Conservation (phyloP, 768 basidiomycete species). For the Agaricus bisporus region DNA sequence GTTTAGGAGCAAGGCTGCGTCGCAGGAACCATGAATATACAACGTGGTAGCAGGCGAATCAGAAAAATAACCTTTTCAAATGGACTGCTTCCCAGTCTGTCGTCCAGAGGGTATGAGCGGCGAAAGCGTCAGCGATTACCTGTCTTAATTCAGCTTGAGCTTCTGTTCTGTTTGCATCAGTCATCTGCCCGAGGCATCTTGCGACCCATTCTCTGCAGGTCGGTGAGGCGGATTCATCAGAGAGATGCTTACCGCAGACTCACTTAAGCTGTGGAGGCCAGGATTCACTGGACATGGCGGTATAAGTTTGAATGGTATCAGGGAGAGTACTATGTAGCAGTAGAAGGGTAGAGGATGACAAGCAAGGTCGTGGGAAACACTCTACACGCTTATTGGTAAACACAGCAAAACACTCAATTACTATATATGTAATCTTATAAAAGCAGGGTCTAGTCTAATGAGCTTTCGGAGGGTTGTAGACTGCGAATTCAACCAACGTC, state of each 20-base stretch:
- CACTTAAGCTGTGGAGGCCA: constrained; percentile 82
- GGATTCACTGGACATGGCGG: constrained; percentile 65
- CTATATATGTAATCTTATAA: constrained; percentile 17
- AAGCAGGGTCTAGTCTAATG: constrained; percentile 35
- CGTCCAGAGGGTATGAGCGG: constrained; percentile 79
- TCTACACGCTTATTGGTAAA: no score
- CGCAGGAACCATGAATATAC: neutral
- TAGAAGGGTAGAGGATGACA: neutral
- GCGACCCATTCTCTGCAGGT: constrained; percentile 85
- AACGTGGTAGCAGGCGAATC: neutral
- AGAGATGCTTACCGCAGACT: constrained; percentile 14
- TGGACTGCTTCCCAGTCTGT: constrained; percentile 91
- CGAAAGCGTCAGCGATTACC: constrained; percentile 93
- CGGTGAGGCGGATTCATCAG: neutral
- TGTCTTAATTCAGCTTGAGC: constrained; percentile 93
- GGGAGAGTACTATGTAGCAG: neutral
- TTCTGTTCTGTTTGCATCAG: constrained; percentile 77
- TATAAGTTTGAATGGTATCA: neutral
- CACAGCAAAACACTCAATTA: constrained; percentile 4
- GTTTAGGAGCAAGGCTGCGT: constrained; percentile 54
- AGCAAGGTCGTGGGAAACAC: neutral
- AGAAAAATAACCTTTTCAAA: constrained; percentile 61
- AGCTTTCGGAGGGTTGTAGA: constrained; percentile 56
- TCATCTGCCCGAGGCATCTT: constrained; percentile 87
- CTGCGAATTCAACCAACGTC: constrained; percentile 24